Evolutionary conservation across 1,284 basidiomycete species (phyloP).

Genomic region (Ustilago shanxiensis): DNA sequence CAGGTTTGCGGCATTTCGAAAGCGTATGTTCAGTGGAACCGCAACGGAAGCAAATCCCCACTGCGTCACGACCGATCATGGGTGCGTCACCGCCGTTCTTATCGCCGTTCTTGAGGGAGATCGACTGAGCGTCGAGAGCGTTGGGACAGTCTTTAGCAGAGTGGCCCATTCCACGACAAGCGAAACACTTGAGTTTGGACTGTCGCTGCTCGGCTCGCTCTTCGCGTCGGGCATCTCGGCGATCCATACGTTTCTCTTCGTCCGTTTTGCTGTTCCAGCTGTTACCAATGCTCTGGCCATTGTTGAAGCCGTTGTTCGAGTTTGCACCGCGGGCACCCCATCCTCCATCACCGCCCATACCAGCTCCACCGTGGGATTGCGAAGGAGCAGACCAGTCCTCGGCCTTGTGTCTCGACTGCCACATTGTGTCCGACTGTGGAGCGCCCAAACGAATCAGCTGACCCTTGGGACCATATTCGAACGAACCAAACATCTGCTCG

Average conservation of each 20-base stretch:
- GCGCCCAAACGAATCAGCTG: conserved; percentile 43
- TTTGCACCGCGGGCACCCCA: conserved; percentile 40
- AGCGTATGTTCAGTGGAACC: conserved; percentile 84
- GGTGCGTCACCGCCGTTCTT: conserved; percentile 32
- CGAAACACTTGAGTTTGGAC: conserved; percentile 82
- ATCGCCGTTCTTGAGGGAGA: conserved; percentile 29
- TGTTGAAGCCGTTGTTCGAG: conserved; percentile 7
- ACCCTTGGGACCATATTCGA: conserved; percentile 55
- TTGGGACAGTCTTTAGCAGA: conserved; percentile 82
- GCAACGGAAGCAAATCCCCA: conserved; percentile 75
- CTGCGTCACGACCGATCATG: conserved; percentile 69
- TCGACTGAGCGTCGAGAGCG: conserved; percentile 50
- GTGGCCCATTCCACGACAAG: conserved; percentile 87
- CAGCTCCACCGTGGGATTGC: neutral
- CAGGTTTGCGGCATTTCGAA: conserved; percentile 79
- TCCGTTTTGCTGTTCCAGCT: conserved; percentile 25
- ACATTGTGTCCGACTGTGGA: conserved; percentile 50
- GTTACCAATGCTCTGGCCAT: conserved; percentile 5
- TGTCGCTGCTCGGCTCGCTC: conserved; percentile 78
- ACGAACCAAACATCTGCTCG: conserved; percentile 53
- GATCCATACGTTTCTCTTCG: conserved; percentile 59
- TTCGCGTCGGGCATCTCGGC: conserved; percentile 75
- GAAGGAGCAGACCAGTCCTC: conserved; percentile 33
- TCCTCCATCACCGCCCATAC: conserved; percentile 30
- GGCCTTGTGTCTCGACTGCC: conserved; percentile 36